Percentiles rank a stretch among this genome's conserved stretches.
These are phyloP conservation scores for Aspergillus avenaceus DNA, from an alignment of 495 filamentous ascomycete genomes.

Conservation along the genomic window DNA sequence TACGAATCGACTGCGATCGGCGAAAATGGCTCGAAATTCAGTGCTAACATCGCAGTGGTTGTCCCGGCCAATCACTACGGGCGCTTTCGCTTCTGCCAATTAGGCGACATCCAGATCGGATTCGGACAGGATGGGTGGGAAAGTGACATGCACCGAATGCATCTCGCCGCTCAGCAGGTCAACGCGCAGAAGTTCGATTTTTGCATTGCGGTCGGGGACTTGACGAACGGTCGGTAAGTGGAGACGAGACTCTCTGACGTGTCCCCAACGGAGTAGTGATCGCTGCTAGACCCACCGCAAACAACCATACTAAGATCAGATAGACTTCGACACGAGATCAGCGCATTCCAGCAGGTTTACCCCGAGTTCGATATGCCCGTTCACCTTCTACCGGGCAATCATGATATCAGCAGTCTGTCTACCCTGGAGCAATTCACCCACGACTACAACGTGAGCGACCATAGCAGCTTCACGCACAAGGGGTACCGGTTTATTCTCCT, in stretches of 20 bases:
- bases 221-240: constrained; percentile 1
- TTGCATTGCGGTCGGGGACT: constrained; percentile 1
- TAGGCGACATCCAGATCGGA: constrained; percentile 3
- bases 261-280: background rate
- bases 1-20: too few species aligned
- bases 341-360: background rate
- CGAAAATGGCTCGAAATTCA: too few species aligned
- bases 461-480: background rate
- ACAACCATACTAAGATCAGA: too few species aligned
- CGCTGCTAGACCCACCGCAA: too few species aligned
- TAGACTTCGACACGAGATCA: background rate
- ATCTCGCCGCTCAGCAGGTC: constrained; percentile 3
- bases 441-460: constrained; percentile 4
- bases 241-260: background rate
- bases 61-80: background rate
- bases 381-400: constrained; percentile 1
- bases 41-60: too few species aligned
- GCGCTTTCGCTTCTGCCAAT: constrained; percentile 1
- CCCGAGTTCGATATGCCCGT: background rate
- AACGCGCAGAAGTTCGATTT: background rate
- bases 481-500: constrained; percentile 1
- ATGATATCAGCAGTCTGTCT: background rate
- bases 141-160: background rate
- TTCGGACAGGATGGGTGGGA: constrained; percentile 1
- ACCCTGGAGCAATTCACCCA: constrained; percentile 1